Percentiles rank a stretch among this genome's conserved stretches.
Conservation (phyloP, 768 basidiomycete species). For the Leccinum sublutescens region DNA sequence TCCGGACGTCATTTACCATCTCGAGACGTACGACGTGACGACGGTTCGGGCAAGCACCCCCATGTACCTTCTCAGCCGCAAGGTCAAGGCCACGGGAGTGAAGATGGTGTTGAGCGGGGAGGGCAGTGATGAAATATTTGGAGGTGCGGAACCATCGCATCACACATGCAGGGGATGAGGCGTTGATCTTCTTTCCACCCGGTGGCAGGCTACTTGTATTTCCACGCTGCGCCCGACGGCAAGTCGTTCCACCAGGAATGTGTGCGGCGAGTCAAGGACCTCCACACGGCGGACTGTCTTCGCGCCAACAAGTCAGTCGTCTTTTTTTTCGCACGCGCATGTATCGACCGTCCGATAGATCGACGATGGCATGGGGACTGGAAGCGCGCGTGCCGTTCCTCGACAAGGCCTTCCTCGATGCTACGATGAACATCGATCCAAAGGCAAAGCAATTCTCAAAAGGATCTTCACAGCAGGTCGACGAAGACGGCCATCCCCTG, state of each 20-base stretch:
- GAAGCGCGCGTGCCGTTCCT: constrained; percentile 99
- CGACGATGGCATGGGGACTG: constrained; percentile 99
- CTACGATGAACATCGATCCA: constrained; percentile 87
- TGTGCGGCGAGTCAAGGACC: constrained; percentile 92
- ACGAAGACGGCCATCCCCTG: constrained; percentile 81
- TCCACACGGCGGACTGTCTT: constrained; percentile 92
- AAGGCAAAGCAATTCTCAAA: constrained; percentile 88
- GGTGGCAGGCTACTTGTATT: constrained; percentile 88
- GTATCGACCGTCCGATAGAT: constrained; percentile 44
- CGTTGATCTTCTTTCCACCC: constrained; percentile 5
- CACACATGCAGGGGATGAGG: background rate
- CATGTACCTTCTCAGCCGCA: constrained; percentile 97
- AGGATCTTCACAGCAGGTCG: constrained; percentile 66
- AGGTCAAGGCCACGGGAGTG: constrained; percentile 99
- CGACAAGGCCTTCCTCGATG: constrained; percentile 94
- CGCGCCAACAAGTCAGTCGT: constrained; percentile 47
- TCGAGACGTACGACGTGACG: constrained; percentile 99
- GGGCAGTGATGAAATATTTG: constrained; percentile 96
- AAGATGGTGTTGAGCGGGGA: constrained; percentile 99
- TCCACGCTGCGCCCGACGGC: constrained; percentile 94
- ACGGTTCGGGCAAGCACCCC: constrained; percentile 97
- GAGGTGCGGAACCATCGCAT: constrained; percentile 53
- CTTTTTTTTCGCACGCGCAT: background rate
- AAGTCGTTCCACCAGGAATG: constrained; percentile 93
- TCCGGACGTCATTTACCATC: constrained; percentile 95